Conservation (phyloP, 2,329 filamentous ascomycete species). For the Didymella pomorum region DNA sequence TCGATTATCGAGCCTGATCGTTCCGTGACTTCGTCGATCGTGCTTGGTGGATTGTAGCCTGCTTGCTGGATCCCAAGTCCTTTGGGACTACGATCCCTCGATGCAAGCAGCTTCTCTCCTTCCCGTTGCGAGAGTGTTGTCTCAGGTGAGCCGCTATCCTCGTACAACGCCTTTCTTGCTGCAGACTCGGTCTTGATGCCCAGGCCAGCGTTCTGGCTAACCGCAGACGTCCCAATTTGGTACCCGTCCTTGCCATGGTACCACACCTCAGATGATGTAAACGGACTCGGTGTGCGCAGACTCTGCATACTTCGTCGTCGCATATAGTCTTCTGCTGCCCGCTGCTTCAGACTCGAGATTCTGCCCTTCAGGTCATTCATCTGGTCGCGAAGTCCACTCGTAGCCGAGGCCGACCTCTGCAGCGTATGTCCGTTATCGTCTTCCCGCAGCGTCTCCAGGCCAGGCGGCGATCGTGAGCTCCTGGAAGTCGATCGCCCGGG, state of each 20-base stretch:
- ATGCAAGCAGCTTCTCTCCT: constrained; percentile 26
- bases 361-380: constrained; percentile 86
- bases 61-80: constrained; percentile 31
- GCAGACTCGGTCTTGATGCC: constrained; percentile 41
- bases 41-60: constrained; percentile 31
- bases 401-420: constrained; percentile 73
- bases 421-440: constrained; percentile 52
- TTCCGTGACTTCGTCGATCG: constrained; percentile 37
- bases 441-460: constrained; percentile 54
- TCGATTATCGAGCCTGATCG: constrained; percentile 26
- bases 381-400: constrained; percentile 79
- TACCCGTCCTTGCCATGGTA: constrained; percentile 53
- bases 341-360: constrained; percentile 80
- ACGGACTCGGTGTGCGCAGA: constrained; percentile 77
- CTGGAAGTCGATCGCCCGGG: constrained; percentile 51
- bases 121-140: constrained; percentile 30
- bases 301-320: constrained; percentile 79
- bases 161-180: constrained; percentile 34
- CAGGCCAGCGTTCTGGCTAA: constrained; percentile 40
- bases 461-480: constrained; percentile 46
- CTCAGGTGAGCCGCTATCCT: constrained; percentile 22
- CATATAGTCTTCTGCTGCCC: constrained; percentile 79
- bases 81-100: constrained; percentile 15
- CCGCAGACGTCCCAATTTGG: constrained; percentile 34
- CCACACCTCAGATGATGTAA: constrained; percentile 75